Conservation (phyloP, 2,329 filamentous ascomycete genomes). For the Clonostachys rhizophaga region DNA sequence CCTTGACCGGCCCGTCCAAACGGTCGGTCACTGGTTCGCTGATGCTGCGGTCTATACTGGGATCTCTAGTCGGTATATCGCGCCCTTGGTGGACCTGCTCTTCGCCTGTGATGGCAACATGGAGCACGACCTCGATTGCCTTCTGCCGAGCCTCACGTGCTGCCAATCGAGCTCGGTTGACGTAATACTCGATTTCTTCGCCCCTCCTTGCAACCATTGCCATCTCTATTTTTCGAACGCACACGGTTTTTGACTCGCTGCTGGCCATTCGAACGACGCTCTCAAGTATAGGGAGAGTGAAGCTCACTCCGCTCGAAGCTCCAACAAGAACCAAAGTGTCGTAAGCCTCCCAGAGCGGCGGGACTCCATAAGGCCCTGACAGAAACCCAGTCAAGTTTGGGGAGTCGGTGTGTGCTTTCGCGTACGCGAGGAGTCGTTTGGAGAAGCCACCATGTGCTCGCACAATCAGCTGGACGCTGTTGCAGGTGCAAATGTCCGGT, state of each 20-base stretch:
- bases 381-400: constrained; percentile 8
- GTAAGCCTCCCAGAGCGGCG: constrained; percentile 14
- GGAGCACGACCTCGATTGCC: neutral
- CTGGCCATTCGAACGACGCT: constrained; percentile 5
- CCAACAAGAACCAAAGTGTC: constrained; percentile 12
- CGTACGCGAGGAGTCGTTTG: constrained; percentile 12
- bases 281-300: constrained; percentile 13
- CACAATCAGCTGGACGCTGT: constrained; percentile 11
- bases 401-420: constrained; percentile 6
- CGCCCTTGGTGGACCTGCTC: neutral
- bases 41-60: neutral
- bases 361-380: constrained; percentile 11
- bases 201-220: constrained; percentile 6
- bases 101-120: neutral
- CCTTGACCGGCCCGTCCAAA: neutral
- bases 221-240: neutral
- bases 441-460: constrained; percentile 15
- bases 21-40: neutral
- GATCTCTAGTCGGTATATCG: neutral
- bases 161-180: neutral
- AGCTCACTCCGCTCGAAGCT: constrained; percentile 13
- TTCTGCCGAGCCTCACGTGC: neutral
- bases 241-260: neutral
- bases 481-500: neutral
- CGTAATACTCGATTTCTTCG: neutral